A percentile compares a stretch with the other conserved stretches of the same genome.
Evolutionary conservation across 805 yeast genomes (phyloP).

Genomic region (Candida maris): DNA sequence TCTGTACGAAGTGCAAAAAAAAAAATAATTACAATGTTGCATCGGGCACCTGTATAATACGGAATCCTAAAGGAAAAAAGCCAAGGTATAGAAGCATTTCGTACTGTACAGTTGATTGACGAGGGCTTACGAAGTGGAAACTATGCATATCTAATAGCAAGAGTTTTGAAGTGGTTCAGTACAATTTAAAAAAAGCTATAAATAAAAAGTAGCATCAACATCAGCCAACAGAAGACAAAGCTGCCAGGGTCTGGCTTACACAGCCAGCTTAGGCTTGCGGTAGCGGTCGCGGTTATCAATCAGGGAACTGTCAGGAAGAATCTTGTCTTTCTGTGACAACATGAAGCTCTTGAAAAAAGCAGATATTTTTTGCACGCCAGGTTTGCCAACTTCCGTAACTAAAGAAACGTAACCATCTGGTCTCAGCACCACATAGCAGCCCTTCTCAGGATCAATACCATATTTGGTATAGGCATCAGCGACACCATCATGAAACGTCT

Average conservation of each 20-base stretch:
- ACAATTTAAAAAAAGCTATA: background rate
- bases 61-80: background rate
- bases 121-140: too few species aligned
- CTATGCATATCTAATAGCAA: too few species aligned
- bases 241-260: too few species aligned
- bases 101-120: background rate
- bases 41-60: background rate
- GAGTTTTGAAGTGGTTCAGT: too few species aligned
- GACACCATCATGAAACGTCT: conserved; percentile 29
- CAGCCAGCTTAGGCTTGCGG: conserved; percentile 9
- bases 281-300: conserved; percentile 8
- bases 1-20: too few species aligned
- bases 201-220: background rate
- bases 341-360: conserved; percentile 20
- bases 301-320: conserved; percentile 7
- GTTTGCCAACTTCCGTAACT: conserved; percentile 19
- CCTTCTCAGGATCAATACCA: conserved; percentile 27
- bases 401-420: conserved; percentile 34
- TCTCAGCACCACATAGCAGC: conserved; percentile 27
- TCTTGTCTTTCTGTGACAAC: conserved; percentile 12
- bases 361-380: conserved; percentile 20
- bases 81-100: background rate
- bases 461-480: conserved; percentile 26
- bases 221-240: background rate
- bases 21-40: too few species aligned